These are phyloP conservation scores for Calocybe cyanea DNA, from an alignment of 768 basidiomycete genomes.

Conservation along the genomic window DNA sequence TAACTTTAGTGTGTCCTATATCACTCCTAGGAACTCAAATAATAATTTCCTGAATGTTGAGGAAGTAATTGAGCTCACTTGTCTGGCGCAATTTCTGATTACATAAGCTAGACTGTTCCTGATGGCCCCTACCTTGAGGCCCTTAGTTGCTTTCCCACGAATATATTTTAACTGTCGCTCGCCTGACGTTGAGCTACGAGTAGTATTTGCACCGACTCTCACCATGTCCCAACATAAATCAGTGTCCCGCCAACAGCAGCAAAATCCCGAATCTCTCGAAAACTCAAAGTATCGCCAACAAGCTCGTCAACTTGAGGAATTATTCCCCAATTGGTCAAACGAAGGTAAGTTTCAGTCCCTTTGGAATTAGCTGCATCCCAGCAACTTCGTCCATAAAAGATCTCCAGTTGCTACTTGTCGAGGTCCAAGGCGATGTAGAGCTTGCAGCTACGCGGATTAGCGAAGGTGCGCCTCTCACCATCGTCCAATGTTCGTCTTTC, in stretches of 20 bases:
- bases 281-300: slow-evolving; percentile 48
- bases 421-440: slow-evolving; percentile 66
- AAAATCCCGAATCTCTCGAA: slow-evolving; percentile 28
- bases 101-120: too few relatives aligned
- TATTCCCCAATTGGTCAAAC: slow-evolving; percentile 65
- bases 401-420: slow-evolving; percentile 62
- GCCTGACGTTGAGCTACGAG: slow-evolving; percentile 3
- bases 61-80: too few relatives aligned
- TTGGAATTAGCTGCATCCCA: slow-evolving; percentile 21
- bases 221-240: slow-evolving; percentile 55
- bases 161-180: slow-evolving; percentile 13
- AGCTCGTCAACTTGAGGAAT: slow-evolving; percentile 62
- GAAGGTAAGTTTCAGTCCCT: slow-evolving; percentile 47
- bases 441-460: slow-evolving; percentile 69
- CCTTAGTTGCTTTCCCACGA: slow-evolving; percentile 17
- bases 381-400: slow-evolving; percentile 36
- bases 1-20: too few relatives aligned
- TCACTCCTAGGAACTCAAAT: too few relatives aligned
- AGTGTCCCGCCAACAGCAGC: slow-evolving; percentile 34
- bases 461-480: slow-evolving; percentile 50
- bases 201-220: slow-evolving; percentile 13
- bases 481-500: slow-evolving; percentile 12
- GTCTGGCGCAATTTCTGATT: too few relatives aligned
- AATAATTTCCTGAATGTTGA: too few relatives aligned
- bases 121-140: too few relatives aligned